These are phyloP conservation scores for Yamadazyma olivae DNA, from an alignment of 805 yeast species.

Conservation along the genomic window DNA sequence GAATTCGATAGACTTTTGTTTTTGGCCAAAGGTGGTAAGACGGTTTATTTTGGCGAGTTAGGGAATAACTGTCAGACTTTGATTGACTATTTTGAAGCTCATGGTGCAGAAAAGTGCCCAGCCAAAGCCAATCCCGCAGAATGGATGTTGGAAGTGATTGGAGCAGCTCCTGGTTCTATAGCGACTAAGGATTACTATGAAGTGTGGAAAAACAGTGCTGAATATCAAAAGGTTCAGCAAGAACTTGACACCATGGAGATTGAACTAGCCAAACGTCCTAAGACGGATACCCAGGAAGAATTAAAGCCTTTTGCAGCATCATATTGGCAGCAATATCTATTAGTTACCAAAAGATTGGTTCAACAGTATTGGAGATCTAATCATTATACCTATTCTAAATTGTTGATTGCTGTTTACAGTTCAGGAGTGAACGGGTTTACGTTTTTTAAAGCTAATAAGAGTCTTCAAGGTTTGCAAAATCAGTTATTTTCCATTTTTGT, in stretches of 20 bases:
- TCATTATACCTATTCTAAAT: slow-evolving; percentile 58
- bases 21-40: slow-evolving; percentile 38
- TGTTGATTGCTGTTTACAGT: slow-evolving; percentile 49
- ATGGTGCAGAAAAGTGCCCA: slow-evolving; percentile 56
- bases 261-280: slow-evolving; percentile 48
- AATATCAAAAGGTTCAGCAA: slow-evolving; percentile 54
- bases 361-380: slow-evolving; percentile 55
- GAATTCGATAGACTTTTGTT: slow-evolving; percentile 28
- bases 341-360: slow-evolving; percentile 23
- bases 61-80: slow-evolving; percentile 61
- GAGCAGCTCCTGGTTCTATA: slow-evolving; percentile 78
- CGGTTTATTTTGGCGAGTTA: slow-evolving; percentile 80
- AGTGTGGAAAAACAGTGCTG: slow-evolving; percentile 67
- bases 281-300: slow-evolving; percentile 22
- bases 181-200: slow-evolving; percentile 69
- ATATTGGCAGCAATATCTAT: slow-evolving; percentile 29
- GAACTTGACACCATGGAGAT: slow-evolving; percentile 46
- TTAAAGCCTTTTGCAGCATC: slow-evolving; percentile 28
- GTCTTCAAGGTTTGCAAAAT: slow-evolving; percentile 65
- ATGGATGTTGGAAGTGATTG: slow-evolving; percentile 87
- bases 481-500: slow-evolving; percentile 54
- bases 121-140: slow-evolving; percentile 47
- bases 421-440: slow-evolving; percentile 71
- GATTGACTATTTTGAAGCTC: slow-evolving; percentile 62
- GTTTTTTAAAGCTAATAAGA: slow-evolving; percentile 59